phyloP scores from a whole-genome alignment of 2,329 filamentous ascomycete genomes.

The Pestalotiopsis sp. region DNA sequence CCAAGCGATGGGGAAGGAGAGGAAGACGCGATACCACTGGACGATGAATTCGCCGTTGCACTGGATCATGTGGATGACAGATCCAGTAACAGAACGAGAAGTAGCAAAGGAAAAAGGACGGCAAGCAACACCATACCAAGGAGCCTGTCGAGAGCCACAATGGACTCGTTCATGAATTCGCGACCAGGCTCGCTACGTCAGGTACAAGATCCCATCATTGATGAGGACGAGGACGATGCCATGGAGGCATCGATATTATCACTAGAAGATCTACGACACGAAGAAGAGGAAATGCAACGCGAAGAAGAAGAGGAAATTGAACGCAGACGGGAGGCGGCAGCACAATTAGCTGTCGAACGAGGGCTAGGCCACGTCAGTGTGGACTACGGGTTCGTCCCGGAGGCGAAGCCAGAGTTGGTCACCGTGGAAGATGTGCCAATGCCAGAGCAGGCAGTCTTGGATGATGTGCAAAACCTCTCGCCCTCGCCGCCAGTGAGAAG shows the following conservation, averaged over 20 bases:
- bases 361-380: conserved; percentile 42
- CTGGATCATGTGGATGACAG: conserved; percentile 77
- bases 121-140: conserved; percentile 42
- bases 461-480: conserved; percentile 19
- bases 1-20: conserved; percentile 84
- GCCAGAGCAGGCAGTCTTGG: conserved; percentile 25
- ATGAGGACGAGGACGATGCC: conserved; percentile 33
- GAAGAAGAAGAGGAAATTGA: conserved; percentile 56
- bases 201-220: conserved; percentile 23
- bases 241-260: conserved; percentile 43
- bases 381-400: conserved; percentile 34
- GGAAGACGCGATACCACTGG: conserved; percentile 88
- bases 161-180: conserved; percentile 42
- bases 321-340: conserved; percentile 52
- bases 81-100: conserved; percentile 64
- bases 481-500: conserved; percentile 13
- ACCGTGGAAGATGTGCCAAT: conserved; percentile 27
- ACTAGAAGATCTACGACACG: conserved; percentile 51
- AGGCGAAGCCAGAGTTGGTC: conserved; percentile 31
- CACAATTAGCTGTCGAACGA: conserved; percentile 48
- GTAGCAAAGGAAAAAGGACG: conserved; percentile 58
- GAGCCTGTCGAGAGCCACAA: conserved; percentile 59
- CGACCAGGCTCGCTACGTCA: conserved; percentile 24
- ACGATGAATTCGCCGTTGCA: conserved; percentile 87
- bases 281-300: conserved; percentile 50